Conservation (phyloP, 768 basidiomycete genomes). For the Rhodotorula diobovata region DNA sequence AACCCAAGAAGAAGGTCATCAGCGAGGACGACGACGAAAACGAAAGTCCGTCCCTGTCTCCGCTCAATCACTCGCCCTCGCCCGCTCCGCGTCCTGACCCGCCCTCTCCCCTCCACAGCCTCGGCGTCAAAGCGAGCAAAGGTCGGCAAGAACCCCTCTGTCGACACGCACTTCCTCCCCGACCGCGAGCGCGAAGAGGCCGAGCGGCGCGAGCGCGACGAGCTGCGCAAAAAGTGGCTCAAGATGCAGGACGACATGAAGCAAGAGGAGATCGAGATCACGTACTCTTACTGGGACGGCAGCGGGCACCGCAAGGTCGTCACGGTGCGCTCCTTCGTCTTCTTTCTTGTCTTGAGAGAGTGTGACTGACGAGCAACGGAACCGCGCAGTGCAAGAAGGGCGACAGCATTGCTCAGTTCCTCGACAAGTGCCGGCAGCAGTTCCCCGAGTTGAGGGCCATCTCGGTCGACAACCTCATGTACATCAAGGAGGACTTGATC, state of each 20-base stretch:
- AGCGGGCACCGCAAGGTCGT: conserved; percentile 93
- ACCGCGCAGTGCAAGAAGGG: conserved; percentile 85
- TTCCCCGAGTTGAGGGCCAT: conserved; percentile 86
- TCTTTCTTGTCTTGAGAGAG: too few relatives aligned
- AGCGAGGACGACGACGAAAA: conserved; percentile 2
- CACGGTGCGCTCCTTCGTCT: conserved; percentile 55
- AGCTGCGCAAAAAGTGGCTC: conserved; percentile 84
- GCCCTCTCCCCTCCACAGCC: not conserved
- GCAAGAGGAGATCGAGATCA: conserved; percentile 74
- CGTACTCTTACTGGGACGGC: conserved; percentile 98
- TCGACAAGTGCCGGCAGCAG: conserved; percentile 88
- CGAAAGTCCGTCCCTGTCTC: not conserved
- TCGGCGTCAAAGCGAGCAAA: conserved; percentile 63
- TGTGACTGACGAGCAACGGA: not conserved
- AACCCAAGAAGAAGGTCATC: conserved; percentile 2
- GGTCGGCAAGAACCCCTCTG: conserved; percentile 88
- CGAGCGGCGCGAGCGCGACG: conserved; percentile 81
- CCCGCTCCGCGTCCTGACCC: conserved; percentile 19
- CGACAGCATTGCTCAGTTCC: conserved; percentile 75
- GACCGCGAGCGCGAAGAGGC: conserved; percentile 95
- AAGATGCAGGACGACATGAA: conserved; percentile 56
- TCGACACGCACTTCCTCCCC: conserved; percentile 96
- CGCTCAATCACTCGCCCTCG: not conserved
- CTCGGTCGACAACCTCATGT: conserved; percentile 95
- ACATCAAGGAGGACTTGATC: conserved; percentile 95